Evolutionary conservation across 2,329 filamentous ascomycete species (phyloP).

Genomic region (Pseudogymnoascus pannorum): DNA sequence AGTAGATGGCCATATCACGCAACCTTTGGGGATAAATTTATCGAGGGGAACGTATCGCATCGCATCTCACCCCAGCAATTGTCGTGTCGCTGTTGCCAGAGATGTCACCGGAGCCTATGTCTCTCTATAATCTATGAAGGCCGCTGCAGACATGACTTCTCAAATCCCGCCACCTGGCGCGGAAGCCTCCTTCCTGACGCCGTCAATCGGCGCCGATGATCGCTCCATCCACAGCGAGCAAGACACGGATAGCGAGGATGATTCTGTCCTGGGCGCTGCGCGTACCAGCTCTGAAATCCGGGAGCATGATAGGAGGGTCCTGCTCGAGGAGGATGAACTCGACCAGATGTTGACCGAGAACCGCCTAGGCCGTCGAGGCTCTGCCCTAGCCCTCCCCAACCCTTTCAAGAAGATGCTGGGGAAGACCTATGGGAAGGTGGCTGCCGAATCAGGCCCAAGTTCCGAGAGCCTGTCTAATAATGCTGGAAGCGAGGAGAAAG

Average conservation of each 20-base stretch:
- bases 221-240: constrained; percentile 50
- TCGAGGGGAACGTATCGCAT: neutral
- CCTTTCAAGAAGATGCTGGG: constrained; percentile 34
- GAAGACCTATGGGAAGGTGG: constrained; percentile 26
- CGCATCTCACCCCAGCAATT: neutral
- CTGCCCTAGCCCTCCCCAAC: constrained; percentile 24
- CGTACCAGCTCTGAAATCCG: constrained; percentile 64
- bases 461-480: constrained; percentile 15
- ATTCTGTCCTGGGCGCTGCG: constrained; percentile 57
- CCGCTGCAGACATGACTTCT: neutral
- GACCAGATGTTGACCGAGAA: constrained; percentile 52
- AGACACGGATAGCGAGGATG: constrained; percentile 70
- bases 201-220: neutral
- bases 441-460: constrained; percentile 43
- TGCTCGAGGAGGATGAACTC: constrained; percentile 69
- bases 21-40: constrained; percentile 8
- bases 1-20: neutral
- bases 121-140: neutral
- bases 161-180: neutral
- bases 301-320: constrained; percentile 60
- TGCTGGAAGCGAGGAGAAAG: constrained; percentile 10
- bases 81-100: neutral
- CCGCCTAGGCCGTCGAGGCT: constrained; percentile 33
- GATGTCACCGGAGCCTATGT: neutral
- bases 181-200: neutral